Evolutionary conservation across 371 early-diverging fungal species (phyloP).

Genomic region (Mucor circinelloides): DNA sequence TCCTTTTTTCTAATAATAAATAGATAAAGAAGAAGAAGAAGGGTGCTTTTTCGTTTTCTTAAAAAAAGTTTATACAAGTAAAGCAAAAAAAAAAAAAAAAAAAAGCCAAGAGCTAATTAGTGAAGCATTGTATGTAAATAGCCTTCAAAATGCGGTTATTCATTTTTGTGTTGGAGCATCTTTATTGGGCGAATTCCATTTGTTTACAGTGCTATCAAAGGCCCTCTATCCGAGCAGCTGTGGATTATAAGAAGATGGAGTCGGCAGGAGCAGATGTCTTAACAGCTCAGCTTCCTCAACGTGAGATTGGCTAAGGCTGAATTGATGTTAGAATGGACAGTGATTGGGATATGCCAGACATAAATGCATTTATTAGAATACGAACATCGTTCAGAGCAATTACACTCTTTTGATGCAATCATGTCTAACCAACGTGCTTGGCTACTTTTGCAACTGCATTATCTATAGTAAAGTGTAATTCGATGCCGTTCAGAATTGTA

Average conservation of each 20-base stretch:
- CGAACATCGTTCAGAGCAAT: background rate
- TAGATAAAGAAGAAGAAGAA: background rate
- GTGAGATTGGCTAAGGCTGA: too few relatives aligned
- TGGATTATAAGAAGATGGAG: too few relatives aligned
- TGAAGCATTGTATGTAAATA: background rate
- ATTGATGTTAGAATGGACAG: background rate
- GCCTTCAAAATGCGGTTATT: background rate
- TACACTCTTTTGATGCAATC: background rate
- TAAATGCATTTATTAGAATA: background rate
- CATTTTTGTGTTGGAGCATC: background rate
- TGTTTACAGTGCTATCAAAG: background rate
- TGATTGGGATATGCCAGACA: background rate
- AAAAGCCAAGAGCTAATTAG: background rate
- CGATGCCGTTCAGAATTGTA: too few relatives aligned
- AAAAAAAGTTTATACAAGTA: background rate
- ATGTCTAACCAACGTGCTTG: background rate
- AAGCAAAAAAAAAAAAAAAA: too few relatives aligned
- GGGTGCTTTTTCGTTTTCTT: background rate
- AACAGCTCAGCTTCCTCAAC: too few relatives aligned
- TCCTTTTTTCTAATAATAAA: background rate
- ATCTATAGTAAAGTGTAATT: background rate
- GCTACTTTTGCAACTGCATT: background rate
- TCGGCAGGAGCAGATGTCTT: too few relatives aligned
- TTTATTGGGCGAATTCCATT: background rate
- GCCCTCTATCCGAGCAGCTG: too few relatives aligned